Evolutionary conservation across 2,329 filamentous ascomycete genomes (phyloP), one percentile per base, ranked within the genome.

Genomic region (Endocalyx cinctus): DNA sequence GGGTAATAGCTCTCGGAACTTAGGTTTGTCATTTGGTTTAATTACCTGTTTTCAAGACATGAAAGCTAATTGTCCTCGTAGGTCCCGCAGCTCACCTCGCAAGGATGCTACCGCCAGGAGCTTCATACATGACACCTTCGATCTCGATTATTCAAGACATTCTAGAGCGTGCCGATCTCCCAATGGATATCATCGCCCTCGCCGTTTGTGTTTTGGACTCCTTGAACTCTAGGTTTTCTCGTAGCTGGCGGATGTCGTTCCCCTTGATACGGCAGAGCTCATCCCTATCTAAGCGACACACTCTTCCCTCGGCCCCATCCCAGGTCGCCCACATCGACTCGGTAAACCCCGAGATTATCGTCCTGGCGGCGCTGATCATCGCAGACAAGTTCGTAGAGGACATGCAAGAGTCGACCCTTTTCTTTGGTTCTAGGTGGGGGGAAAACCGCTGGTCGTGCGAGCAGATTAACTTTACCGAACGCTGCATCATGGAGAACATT

Each of bases 381-480:
- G 77, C 79, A n/a, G 64, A 69, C 50, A 83, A 84, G 57, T 83
- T 82, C 48, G 65, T 72, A 27, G 74, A 81, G 46, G 79, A 84
- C 57, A 59, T 63, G 32, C 69, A 77, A 47, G 65, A 70, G 41
- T 58, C 65, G 5, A 74, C 74, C 1, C 59, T 62, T 29, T 70
- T 70, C 49, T 81, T 77, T 58, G 64, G 66, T 40, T 48, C 61
- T 12, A 55, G 54, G 17, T 82, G 77, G 74, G 77, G 72, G 15
- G 62, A 57, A 17, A 62, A 64, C 30, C 48, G 70, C 29, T 84
- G 79, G 77, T 71, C 74, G 3, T 68, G 66, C 47, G 66, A 71
- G 35, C 77, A 83, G 62, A 67, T 83, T 47, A 81, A 80, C 45
- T 68, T 69, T 31, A 82, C 79, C 1, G 78, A 83, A 57, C 65